Base-by-base conservation (phyloP, 1,139 yeast species). In the Pichia sp. region DNA sequence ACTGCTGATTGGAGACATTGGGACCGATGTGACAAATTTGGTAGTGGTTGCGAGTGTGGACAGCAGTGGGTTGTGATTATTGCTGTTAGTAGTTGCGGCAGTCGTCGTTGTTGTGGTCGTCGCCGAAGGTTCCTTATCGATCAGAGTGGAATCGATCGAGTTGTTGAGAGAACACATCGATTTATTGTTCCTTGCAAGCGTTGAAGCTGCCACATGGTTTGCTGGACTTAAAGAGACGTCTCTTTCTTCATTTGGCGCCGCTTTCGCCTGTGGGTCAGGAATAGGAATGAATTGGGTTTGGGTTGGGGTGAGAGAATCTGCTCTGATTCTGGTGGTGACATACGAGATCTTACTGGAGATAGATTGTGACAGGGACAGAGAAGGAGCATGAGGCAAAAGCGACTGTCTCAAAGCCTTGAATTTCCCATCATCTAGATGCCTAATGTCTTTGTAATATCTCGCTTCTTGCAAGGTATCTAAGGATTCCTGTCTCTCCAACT, bases 361-460 rank as follows among this genome's bases (percentile, higher is more conserved):
- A 9, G 52, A 45, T 23, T 45, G 50, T 16, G 53, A 28, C 2
- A 52, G 23, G 19, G 25, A 23, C 3, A 46, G 5, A 6, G 51
- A 34, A 2, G 36, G 25, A 12, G 51, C 22, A 25, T 76, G 79
- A 9, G 85, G 79, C 1, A 81, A 72, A 4, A 88, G 60, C 0
- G 88, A 78, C 54, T 81, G 80, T 57, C 78, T 79, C 40, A 88
- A 78, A 0, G 96, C 96, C 34, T 85, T 71, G 36, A 84, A 67
- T 50, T 95, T 73, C 0, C 83, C 82, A 60, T 83, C 84, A 57
- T 83, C 91, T 40, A 81, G 74, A 16, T 83, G 82, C 49, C 78
- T 82, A 42, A 75, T 72, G 48, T 78, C 72, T 51, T 72, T 74
- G 66, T 79, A 89, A 51, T 79, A 70, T 13, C 71, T 67, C 1